A percentile compares a stretch with the other conserved stretches of the same genome.
phyloP scores from a whole-genome alignment of 768 basidiomycete genomes.

The Termitomyces heimii region DNA sequence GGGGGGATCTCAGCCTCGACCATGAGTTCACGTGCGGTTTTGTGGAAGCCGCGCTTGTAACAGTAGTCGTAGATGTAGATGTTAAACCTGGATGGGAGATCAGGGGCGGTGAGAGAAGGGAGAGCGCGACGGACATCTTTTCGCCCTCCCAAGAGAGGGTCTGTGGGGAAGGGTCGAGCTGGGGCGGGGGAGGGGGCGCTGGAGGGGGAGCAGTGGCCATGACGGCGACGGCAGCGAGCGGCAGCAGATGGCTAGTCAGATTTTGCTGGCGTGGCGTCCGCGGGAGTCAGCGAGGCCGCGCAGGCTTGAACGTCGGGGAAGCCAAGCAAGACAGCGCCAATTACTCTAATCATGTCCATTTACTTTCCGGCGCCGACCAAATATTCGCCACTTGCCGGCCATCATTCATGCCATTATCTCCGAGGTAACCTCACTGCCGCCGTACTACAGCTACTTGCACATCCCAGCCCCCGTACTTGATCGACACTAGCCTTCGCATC shows the following conservation, averaged over 20 bases:
- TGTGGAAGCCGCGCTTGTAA: slow-evolving; percentile 68
- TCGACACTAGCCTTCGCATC: slow-evolving; percentile 73
- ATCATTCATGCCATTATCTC: slow-evolving; percentile 9
- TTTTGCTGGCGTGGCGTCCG: slow-evolving; percentile 11
- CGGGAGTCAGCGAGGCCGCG: slow-evolving; percentile 15
- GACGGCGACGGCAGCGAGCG: background rate
- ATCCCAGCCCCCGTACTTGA: slow-evolving; percentile 87
- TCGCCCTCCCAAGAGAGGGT: slow-evolving; percentile 75
- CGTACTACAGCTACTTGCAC: slow-evolving; percentile 82
- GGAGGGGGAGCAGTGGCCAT: slow-evolving; percentile 26
- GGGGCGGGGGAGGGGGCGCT: slow-evolving; percentile 17
- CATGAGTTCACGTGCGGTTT: slow-evolving; percentile 65
- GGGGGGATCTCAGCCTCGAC: slow-evolving; percentile 59
- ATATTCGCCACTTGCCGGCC: slow-evolving; percentile 22
- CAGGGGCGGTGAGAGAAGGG: background rate
- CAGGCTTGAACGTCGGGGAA: slow-evolving; percentile 13
- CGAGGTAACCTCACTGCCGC: slow-evolving; percentile 40
- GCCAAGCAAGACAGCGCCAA: slow-evolving; percentile 13
- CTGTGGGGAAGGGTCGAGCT: slow-evolving; percentile 17
- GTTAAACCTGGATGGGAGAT: slow-evolving; percentile 57
- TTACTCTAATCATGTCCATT: background rate
- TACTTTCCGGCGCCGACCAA: slow-evolving; percentile 28
- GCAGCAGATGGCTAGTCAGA: no score
- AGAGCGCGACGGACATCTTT: slow-evolving; percentile 55
- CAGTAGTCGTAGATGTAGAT: slow-evolving; percentile 89